Conservation (phyloP, 257 asterid genomes). For the Nicotiana noctiflora region DNA sequence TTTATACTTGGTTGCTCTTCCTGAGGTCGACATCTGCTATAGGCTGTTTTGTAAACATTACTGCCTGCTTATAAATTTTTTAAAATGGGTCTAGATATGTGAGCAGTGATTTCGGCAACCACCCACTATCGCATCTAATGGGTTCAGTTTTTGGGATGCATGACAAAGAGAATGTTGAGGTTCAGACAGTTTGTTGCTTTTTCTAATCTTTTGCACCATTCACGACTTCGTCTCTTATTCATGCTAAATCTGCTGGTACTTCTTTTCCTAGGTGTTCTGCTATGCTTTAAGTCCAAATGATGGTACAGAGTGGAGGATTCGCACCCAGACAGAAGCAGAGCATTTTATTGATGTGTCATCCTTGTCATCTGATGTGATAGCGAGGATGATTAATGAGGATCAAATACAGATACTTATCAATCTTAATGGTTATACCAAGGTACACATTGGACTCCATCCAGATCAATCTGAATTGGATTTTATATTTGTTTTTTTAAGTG, state of each 20-base stretch:
- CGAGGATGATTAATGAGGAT: conserved; percentile 86
- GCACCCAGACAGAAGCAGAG: conserved; percentile 86
- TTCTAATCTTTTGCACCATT: neutral
- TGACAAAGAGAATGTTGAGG: conserved; percentile 77
- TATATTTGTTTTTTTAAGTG: neutral
- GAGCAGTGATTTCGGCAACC: conserved; percentile 99
- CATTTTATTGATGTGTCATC: conserved; percentile 90
- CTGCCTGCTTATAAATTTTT: neutral
- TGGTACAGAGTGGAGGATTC: conserved; percentile 93
- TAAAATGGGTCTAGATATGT: conserved; percentile 56
- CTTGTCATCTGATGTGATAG: conserved; percentile 83
- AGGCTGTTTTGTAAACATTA: neutral
- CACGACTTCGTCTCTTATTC: neutral
- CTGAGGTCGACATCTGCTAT: neutral
- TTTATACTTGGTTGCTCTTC: neutral
- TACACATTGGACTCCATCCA: conserved; percentile 11
- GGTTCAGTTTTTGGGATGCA: conserved; percentile 99
- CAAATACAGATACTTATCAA: conserved; percentile 92
- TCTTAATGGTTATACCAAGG: conserved; percentile 99
- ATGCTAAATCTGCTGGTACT: conserved; percentile 9
- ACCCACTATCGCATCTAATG: conserved; percentile 97
- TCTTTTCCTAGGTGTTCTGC: conserved; percentile 67
- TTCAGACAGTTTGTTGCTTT: conserved; percentile 20
- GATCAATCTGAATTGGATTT: conserved; percentile 4
- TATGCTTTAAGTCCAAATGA: conserved; percentile 94